A percentile compares a stretch with the other conserved stretches of the same genome.
phyloP scores from a whole-genome alignment of 192 early-diverging fungal genomes.

The Linnemannia hyalina region DNA sequence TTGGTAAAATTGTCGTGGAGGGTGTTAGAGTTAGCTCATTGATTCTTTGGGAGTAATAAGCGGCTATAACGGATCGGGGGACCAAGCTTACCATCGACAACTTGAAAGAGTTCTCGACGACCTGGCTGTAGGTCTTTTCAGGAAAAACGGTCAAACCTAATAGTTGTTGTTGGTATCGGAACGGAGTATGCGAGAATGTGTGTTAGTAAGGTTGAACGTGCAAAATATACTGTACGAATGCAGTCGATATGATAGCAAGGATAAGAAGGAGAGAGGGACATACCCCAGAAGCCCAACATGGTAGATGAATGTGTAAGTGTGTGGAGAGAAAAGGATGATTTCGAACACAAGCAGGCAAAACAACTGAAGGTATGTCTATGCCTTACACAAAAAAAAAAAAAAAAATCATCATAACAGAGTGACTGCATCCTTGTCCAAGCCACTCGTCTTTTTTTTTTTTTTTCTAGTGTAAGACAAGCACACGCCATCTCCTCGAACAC shows the following conservation, averaged over 20 bases:
- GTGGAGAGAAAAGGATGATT: neutral
- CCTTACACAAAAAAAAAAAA: neutral
- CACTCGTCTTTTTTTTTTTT: constrained; percentile 13
- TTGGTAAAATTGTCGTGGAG: neutral
- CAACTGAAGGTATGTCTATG: neutral
- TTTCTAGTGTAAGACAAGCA: neutral
- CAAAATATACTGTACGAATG: neutral
- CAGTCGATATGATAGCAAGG: neutral
- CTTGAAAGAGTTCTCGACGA: constrained; percentile 79
- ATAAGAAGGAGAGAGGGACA: neutral
- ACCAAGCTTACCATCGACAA: constrained; percentile 70
- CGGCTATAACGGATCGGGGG: neutral
- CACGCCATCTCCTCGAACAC: neutral
- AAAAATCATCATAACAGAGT: constrained; percentile 2
- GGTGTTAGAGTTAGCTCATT: neutral
- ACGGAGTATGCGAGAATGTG: neutral
- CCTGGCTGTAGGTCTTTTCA: constrained; percentile 78
- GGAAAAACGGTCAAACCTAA: constrained; percentile 74
- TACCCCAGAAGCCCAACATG: constrained; percentile 73
- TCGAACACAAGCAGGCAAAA: neutral
- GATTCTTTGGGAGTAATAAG: neutral
- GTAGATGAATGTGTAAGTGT: constrained; percentile 28
- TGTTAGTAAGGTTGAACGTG: neutral
- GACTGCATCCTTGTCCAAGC: constrained; percentile 2
- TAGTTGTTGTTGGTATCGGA: neutral